Evolutionary conservation across 129 eudicot species (phyloP).

Genomic region (Oenanthe sinensis): DNA sequence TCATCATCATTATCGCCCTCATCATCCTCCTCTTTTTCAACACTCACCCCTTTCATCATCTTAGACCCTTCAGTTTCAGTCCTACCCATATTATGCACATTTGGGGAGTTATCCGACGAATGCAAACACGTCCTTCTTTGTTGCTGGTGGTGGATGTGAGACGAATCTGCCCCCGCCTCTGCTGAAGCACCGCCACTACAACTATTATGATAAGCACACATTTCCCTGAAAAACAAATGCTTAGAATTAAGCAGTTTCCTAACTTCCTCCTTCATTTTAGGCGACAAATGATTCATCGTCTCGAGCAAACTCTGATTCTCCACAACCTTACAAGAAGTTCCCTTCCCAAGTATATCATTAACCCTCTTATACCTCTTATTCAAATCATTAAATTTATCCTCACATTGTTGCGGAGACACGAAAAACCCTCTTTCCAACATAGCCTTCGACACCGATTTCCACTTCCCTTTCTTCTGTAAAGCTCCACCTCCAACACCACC

Average conservation of each 20-base stretch:
- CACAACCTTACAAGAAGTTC: constrained; percentile 80
- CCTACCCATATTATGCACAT: constrained; percentile 16
- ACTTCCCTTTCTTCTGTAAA: constrained; percentile 91
- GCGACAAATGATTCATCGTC: constrained; percentile 55
- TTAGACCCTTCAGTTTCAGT: constrained; percentile 20
- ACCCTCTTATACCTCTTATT: constrained; percentile 94
- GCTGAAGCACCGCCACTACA: constrained; percentile 33
- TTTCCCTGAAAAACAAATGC: constrained; percentile 88
- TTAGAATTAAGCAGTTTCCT: constrained; percentile 75
- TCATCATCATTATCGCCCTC: constrained; percentile 27
- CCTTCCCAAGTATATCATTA: constrained; percentile 76
- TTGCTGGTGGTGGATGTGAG: constrained; percentile 4
- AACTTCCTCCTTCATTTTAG: constrained; percentile 76
- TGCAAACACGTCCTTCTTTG: constrained; percentile 34
- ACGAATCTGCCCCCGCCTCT: constrained; percentile 19
- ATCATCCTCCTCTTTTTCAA: constrained; percentile 20
- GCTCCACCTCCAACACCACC: constrained; percentile 24
- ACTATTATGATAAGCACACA: constrained; percentile 90
- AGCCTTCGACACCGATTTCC: constrained; percentile 92
- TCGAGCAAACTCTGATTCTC: constrained; percentile 80
- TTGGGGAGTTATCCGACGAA: constrained; percentile 22
- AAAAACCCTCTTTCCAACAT: constrained; percentile 91
- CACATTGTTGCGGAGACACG: constrained; percentile 97
- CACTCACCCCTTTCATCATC: constrained; percentile 18
- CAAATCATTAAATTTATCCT: constrained; percentile 86